A percentile compares a stretch with the other conserved stretches of the same genome.
These are phyloP conservation scores for Diplosphaera chodatii DNA, from an alignment of 139 green algal genomes.

Conservation along the genomic window DNA sequence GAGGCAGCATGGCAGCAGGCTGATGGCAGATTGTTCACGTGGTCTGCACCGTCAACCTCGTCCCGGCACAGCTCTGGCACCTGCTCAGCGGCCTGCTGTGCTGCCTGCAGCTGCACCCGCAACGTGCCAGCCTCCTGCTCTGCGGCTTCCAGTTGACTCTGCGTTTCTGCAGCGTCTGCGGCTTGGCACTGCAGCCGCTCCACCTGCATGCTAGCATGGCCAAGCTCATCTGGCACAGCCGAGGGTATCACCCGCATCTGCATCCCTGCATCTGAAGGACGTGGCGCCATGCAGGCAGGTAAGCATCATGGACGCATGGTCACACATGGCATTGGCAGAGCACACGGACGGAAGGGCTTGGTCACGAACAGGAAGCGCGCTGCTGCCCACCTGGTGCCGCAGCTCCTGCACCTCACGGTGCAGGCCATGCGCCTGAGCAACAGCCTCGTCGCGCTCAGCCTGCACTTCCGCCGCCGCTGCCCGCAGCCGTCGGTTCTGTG, in stretches of 20 bases:
- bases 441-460: background rate
- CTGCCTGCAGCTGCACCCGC: background rate
- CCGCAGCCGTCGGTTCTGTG: background rate
- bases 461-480: background rate
- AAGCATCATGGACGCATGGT: too few relatives aligned
- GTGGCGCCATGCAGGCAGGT: too few relatives aligned
- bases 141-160: background rate
- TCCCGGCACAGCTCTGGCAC: too few relatives aligned
- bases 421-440: background rate
- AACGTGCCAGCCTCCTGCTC: background rate
- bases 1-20: too few relatives aligned
- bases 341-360: too few relatives aligned
- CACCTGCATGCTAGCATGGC: background rate
- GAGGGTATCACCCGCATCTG: too few relatives aligned
- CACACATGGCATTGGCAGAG: too few relatives aligned
- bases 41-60: too few relatives aligned
- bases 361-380: too few relatives aligned
- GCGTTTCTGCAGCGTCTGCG: background rate
- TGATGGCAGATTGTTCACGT: too few relatives aligned
- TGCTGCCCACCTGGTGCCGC: background rate
- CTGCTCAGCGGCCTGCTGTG: background rate
- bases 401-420: background rate
- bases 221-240: background rate
- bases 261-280: too few relatives aligned
- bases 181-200: background rate